A percentile compares a stretch with the other conserved stretches of the same genome.
Conservation (phyloP, 495 filamentous ascomycete species). For the Aspergillus nanangensis region DNA sequence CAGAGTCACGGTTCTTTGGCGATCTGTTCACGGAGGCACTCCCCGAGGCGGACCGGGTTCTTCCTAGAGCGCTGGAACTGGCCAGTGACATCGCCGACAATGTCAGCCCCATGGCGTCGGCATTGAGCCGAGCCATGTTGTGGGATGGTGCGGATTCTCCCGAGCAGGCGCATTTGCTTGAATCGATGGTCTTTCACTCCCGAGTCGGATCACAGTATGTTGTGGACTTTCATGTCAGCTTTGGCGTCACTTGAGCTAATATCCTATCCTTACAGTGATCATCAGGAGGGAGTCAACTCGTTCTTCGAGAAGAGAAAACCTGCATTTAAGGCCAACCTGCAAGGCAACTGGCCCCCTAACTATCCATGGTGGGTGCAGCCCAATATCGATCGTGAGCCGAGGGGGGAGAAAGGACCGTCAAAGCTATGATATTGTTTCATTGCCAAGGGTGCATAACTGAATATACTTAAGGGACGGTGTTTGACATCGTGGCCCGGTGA, state of each 20-base stretch:
- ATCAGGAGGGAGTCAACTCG: constrained; percentile 36
- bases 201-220: constrained; percentile 36
- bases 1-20: constrained; percentile 37
- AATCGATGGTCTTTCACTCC: constrained; percentile 47
- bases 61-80: constrained; percentile 48
- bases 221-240: background rate
- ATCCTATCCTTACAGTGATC: constrained; percentile 21
- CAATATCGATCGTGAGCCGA: constrained; percentile 9
- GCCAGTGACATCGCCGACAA: constrained; percentile 49
- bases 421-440: no score
- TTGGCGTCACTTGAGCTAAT: no score
- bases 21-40: constrained; percentile 51
- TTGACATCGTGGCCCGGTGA: no score
- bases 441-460: no score
- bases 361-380: constrained; percentile 26
- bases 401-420: constrained; percentile 8
- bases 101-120: constrained; percentile 21
- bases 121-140: constrained; percentile 53
- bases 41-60: constrained; percentile 39
- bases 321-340: constrained; percentile 35
- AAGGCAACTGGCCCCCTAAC: constrained; percentile 9
- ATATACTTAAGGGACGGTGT: no score
- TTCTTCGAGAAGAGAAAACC: constrained; percentile 46
- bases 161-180: constrained; percentile 53
- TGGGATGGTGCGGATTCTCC: constrained; percentile 41